Percentiles rank a stretch among this genome's conserved stretches.
Evolutionary conservation across 768 basidiomycete genomes (phyloP).

Genomic region (Thelephora ganbajun): DNA sequence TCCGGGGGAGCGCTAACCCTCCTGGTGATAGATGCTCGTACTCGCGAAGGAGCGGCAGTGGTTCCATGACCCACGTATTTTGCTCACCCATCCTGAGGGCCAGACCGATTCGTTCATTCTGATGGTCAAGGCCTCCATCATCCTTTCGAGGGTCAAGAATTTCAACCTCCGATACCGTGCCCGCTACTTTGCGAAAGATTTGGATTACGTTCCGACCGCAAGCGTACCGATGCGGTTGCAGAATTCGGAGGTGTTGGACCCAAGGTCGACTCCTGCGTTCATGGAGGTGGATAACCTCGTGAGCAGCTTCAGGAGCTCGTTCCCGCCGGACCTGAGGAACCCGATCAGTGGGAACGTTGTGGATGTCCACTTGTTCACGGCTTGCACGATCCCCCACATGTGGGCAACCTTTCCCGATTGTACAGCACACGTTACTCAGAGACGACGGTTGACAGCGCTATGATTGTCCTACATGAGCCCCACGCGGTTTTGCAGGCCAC

Average conservation of each 20-base stretch:
- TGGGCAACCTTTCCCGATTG: constrained; percentile 9
- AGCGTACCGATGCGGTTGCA: constrained; percentile 3
- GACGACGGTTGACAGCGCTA: constrained; percentile 29
- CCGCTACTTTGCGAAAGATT: constrained; percentile 45
- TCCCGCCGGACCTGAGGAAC: constrained; percentile 39
- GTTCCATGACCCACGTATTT: constrained; percentile 46
- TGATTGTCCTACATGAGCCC: constrained; percentile 62
- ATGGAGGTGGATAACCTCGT: constrained; percentile 45
- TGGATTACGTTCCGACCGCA: constrained; percentile 23
- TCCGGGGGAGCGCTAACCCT: constrained; percentile 25
- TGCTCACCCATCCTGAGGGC: constrained; percentile 44
- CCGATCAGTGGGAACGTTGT: constrained; percentile 37
- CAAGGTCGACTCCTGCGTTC: constrained; percentile 48
- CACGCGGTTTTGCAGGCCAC: constrained; percentile 46
- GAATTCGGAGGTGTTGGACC: constrained; percentile 25
- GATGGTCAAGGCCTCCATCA: constrained; percentile 53
- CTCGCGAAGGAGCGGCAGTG: constrained; percentile 42
- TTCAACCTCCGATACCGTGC: constrained; percentile 58
- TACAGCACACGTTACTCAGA: not conserved
- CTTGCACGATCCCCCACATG: constrained; percentile 18
- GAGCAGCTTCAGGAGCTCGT: constrained; percentile 41
- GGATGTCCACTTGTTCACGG: constrained; percentile 42
- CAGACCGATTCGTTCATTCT: constrained; percentile 60
- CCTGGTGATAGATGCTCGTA: constrained; percentile 20
- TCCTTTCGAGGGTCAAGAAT: constrained; percentile 46